Evolutionary conservation across 129 eudicot genomes (phyloP).

Genomic region (Erigeron canadensis): DNA sequence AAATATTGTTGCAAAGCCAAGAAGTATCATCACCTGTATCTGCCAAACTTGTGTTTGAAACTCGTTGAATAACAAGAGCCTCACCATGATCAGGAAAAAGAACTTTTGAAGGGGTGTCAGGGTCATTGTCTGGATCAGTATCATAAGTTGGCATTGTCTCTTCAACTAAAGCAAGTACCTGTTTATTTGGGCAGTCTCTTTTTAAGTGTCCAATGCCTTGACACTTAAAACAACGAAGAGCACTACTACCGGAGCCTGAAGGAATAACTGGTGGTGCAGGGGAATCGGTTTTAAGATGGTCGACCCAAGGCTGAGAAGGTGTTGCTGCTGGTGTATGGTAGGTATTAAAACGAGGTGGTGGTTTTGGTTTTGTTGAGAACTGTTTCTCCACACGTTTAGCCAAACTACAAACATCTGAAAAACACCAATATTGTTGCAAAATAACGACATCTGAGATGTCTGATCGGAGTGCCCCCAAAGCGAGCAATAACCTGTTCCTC

Average conservation of each 20-base stretch:
- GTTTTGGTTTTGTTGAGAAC: not conserved
- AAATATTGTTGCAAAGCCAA: no score
- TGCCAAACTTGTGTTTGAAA: not conserved
- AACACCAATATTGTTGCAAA: slow-evolving; percentile 3
- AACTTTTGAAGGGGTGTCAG: not conserved
- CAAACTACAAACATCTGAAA: not conserved
- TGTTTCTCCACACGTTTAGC: not conserved
- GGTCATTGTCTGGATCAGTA: not conserved
- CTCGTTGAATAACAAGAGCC: not conserved
- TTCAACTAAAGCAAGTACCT: not conserved
- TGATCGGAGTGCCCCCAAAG: not conserved
- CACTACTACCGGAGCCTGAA: not conserved
- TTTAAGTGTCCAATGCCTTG: not conserved
- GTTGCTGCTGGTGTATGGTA: not conserved
- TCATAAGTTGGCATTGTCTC: not conserved
- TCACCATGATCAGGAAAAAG: not conserved
- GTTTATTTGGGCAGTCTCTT: slow-evolving; percentile 3
- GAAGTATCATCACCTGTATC: no score
- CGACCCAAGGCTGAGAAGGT: not conserved
- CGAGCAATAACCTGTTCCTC: slow-evolving; percentile 2
- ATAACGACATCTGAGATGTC: not conserved
- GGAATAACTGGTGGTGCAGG: no score
- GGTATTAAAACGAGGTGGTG: not conserved
- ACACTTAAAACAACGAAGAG: slow-evolving; percentile 3
- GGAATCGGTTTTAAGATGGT: not conserved